A percentile compares a stretch with the other conserved stretches of the same genome.
phyloP scores from a whole-genome alignment of 208 protist genomes.

The Borovskyia barvae region DNA sequence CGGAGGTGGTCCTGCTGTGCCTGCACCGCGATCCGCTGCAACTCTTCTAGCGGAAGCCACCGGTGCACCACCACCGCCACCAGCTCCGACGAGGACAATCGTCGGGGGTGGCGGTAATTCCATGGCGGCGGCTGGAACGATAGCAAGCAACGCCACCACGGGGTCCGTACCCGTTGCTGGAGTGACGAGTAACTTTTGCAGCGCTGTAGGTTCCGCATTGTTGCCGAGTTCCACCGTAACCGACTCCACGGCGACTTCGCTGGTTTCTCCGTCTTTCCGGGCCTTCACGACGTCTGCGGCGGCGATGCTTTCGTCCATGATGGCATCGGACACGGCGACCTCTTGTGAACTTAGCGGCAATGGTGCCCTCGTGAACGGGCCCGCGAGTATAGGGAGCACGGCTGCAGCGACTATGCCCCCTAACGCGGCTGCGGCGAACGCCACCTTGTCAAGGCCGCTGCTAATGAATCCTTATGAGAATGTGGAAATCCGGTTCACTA shows the following conservation, averaged over 20 bases:
- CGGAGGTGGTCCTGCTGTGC: constrained; percentile 11
- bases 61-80: constrained; percentile 16
- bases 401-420: neutral
- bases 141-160: too few species aligned
- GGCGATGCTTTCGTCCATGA: constrained; percentile 10
- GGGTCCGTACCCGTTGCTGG: neutral
- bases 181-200: neutral
- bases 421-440: neutral
- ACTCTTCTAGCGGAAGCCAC: constrained; percentile 19
- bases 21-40: constrained; percentile 20
- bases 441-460: neutral
- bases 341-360: neutral
- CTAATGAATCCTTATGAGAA: neutral
- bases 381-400: neutral
- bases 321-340: neutral
- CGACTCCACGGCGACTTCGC: neutral
- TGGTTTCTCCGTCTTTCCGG: constrained; percentile 4
- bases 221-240: too few species aligned
- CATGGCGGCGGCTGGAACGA: neutral
- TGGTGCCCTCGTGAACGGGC: neutral
- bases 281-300: constrained; percentile 27
- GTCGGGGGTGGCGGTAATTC: neutral
- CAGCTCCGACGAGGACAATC: constrained; percentile 1
- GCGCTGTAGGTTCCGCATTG: too few species aligned
- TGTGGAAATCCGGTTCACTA: constrained; percentile 3